Conservation (phyloP, 2,329 filamentous ascomycete species). For the Botrytis paeoniae region DNA sequence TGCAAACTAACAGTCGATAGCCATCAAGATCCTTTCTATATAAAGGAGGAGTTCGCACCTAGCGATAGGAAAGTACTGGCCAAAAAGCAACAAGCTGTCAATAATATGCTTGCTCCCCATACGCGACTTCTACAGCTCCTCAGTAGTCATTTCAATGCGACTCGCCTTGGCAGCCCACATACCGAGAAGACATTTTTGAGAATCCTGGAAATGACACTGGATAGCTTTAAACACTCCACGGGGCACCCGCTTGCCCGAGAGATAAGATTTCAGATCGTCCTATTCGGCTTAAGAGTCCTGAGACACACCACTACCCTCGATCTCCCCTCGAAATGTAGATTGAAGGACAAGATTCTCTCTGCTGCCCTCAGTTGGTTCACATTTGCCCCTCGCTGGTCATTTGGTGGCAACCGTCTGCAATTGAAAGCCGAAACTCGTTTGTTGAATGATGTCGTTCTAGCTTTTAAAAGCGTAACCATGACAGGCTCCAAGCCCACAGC, state of each 20-base stretch:
- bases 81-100: constrained; percentile 73
- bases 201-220: constrained; percentile 74
- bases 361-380: constrained; percentile 88
- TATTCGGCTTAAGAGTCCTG: constrained; percentile 78
- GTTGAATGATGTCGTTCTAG: constrained; percentile 68
- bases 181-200: constrained; percentile 79
- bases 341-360: constrained; percentile 87
- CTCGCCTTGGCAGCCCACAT: constrained; percentile 78
- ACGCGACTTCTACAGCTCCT: constrained; percentile 84
- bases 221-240: constrained; percentile 66
- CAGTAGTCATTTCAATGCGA: constrained; percentile 91
- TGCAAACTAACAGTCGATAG: constrained; percentile 42
- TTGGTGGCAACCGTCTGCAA: constrained; percentile 89
- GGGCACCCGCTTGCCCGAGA: constrained; percentile 87
- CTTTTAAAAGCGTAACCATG: constrained; percentile 61
- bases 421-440: constrained; percentile 88
- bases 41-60: constrained; percentile 88
- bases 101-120: constrained; percentile 84
- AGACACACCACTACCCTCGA: constrained; percentile 66
- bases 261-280: constrained; percentile 81
- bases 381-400: constrained; percentile 83
- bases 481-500: constrained; percentile 48
- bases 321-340: constrained; percentile 66
- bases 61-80: constrained; percentile 74
- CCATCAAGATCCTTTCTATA: constrained; percentile 83